Conservation (phyloP, 495 filamentous ascomycete genomes). For the Annulohypoxylon stygium region DNA sequence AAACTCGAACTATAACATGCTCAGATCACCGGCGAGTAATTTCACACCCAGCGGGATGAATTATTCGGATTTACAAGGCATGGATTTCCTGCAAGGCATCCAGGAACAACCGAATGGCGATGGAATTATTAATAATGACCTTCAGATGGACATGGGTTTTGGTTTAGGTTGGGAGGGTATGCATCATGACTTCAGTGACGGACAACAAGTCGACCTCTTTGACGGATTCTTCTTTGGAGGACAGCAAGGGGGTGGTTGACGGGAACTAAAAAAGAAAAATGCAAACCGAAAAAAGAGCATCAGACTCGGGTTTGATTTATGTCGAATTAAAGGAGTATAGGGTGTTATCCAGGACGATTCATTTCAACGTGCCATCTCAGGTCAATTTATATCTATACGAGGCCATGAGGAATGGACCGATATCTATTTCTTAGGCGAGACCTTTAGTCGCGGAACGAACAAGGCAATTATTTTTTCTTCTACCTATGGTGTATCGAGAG, state of each 20-base stretch:
- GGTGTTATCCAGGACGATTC: conserved; percentile 29
- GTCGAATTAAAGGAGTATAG: conserved; percentile 19
- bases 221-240: conserved; percentile 93
- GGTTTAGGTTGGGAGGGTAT: conserved; percentile 77
- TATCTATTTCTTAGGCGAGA: conserved; percentile 19
- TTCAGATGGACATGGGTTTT: conserved; percentile 77
- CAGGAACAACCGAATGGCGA: conserved; percentile 52
- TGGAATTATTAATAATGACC: conserved; percentile 46
- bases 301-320: conserved; percentile 4
- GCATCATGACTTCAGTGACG: conserved; percentile 85
- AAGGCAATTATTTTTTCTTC: conserved; percentile 4
- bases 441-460: conserved; percentile 1
- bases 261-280: neutral
- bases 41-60: conserved; percentile 47
- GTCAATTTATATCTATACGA: conserved; percentile 23
- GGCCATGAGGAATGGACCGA: conserved; percentile 37
- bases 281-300: neutral
- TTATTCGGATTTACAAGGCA: conserved; percentile 58
- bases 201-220: conserved; percentile 83
- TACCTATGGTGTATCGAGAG: neutral
- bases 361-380: conserved; percentile 21
- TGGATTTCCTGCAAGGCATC: conserved; percentile 61
- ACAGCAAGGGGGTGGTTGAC: conserved; percentile 53
- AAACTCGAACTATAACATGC: conserved; percentile 46
- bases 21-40: conserved; percentile 43